Conservation (phyloP, 2,329 filamentous ascomycete species). For the Colletotrichum graminicola region DNA sequence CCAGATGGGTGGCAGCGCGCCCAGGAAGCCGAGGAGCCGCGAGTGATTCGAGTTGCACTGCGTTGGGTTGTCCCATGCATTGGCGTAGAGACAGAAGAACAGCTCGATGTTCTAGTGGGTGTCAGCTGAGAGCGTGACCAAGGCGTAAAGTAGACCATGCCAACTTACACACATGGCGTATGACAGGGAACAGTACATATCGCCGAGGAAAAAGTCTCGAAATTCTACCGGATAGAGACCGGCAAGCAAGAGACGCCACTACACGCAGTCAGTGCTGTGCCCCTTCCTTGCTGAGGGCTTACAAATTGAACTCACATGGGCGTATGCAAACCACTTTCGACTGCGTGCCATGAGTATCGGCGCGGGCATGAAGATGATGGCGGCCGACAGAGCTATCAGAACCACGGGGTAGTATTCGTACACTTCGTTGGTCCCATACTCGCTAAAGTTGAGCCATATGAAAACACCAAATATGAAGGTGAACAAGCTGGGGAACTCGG, state of each 20-base stretch:
- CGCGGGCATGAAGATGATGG: conserved; percentile 81
- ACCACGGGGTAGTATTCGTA: conserved; percentile 90
- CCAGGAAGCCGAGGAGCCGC: conserved; percentile 86
- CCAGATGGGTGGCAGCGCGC: conserved; percentile 87
- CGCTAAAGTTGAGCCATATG: conserved; percentile 90
- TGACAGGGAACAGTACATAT: conserved; percentile 96
- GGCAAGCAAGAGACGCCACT: conserved; percentile 88
- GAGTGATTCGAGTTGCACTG: conserved; percentile 91
- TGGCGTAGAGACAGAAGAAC: conserved; percentile 95
- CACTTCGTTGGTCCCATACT: conserved; percentile 73
- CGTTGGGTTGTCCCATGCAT: conserved; percentile 77
- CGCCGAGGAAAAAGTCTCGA: conserved; percentile 95
- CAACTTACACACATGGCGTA: conserved; percentile 85
- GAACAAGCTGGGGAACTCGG: conserved; percentile 89
- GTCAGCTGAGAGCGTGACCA: conserved; percentile 1
- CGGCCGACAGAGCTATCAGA: conserved; percentile 75
- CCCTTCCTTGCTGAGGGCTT: neutral
- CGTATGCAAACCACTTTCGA: conserved; percentile 88
- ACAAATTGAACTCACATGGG: conserved; percentile 76
- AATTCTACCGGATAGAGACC: conserved; percentile 96
- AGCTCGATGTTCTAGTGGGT: conserved; percentile 83
- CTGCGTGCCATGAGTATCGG: conserved; percentile 81
- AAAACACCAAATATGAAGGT: conserved; percentile 81
- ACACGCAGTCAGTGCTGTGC: conserved; percentile 44
- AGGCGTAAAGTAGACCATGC: accelerated